Conservation (phyloP, 1,284 basidiomycete genomes). For the Leccinum fuscescens region DNA sequence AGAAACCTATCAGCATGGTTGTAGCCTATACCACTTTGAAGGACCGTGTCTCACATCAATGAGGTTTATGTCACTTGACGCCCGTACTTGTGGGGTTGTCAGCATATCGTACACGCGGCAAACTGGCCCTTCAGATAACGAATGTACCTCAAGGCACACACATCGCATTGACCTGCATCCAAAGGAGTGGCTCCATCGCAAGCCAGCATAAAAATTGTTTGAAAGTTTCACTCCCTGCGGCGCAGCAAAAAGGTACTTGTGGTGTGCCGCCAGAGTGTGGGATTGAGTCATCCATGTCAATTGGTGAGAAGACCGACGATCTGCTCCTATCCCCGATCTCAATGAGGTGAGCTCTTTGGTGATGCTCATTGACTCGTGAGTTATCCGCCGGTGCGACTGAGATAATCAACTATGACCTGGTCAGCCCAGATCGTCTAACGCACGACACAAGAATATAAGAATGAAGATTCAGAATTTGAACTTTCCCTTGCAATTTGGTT, state of each 20-base stretch:
- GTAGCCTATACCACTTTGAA: neutral
- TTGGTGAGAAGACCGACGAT: neutral
- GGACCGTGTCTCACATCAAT: neutral
- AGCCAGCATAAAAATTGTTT: neutral
- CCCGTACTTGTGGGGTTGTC: neutral
- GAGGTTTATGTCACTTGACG: neutral
- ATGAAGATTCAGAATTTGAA: neutral
- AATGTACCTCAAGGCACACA: neutral
- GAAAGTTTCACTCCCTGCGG: neutral
- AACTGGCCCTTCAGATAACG: neutral
- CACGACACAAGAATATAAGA: too few relatives aligned
- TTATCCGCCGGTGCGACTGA: neutral
- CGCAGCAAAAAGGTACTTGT: neutral
- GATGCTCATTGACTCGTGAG: too few relatives aligned
- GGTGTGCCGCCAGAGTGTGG: neutral
- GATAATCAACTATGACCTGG: neutral
- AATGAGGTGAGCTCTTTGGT: neutral
- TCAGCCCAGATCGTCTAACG: too few relatives aligned
- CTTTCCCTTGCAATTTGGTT: neutral
- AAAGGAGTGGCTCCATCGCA: neutral
- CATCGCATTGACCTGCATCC: neutral
- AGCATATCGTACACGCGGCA: neutral
- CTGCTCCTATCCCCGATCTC: neutral
- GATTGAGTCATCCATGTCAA: neutral
- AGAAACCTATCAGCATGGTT: slow-evolving; percentile 8